Evolutionary conservation across 2,329 filamentous ascomycete genomes (phyloP).

Genomic region (Ceratocystis destructans): DNA sequence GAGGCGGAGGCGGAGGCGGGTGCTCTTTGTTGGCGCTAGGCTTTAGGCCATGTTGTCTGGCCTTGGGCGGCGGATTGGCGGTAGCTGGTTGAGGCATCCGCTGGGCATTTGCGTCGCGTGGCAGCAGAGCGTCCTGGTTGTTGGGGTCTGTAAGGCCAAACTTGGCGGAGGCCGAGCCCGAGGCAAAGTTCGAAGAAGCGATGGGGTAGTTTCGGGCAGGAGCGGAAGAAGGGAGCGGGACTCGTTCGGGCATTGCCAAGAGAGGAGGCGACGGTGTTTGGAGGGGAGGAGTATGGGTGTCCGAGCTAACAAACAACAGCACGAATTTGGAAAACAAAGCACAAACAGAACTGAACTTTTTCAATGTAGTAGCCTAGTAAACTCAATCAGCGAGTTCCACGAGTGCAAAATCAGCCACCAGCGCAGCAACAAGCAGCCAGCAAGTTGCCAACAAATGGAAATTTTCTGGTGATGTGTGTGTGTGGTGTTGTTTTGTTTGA

Average conservation of each 20-base stretch:
- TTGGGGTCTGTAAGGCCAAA: slow-evolving; percentile 23
- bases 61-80: slow-evolving; percentile 39
- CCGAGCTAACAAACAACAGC: background rate
- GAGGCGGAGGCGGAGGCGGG: slow-evolving; percentile 47
- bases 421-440: slow-evolving; percentile 2
- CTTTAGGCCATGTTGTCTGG: slow-evolving; percentile 35
- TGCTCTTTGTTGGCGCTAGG: slow-evolving; percentile 52
- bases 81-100: slow-evolving; percentile 32
- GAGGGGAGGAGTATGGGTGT: background rate
- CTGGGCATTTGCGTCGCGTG: slow-evolving; percentile 50
- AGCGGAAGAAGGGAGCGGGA: slow-evolving; percentile 15
- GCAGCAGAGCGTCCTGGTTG: slow-evolving; percentile 51
- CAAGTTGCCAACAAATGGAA: background rate
- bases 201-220: slow-evolving; percentile 5
- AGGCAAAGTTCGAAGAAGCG: slow-evolving; percentile 7
- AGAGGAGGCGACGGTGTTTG: background rate
- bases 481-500: slow-evolving; percentile 1
- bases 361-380: background rate
- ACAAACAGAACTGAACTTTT: background rate
- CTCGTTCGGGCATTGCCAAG: slow-evolving; percentile 18
- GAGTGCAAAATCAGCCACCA: background rate
- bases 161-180: slow-evolving; percentile 1
- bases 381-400: background rate
- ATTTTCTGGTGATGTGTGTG: background rate
- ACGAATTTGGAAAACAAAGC: background rate